Conservation (phyloP, 2,329 filamentous ascomycete genomes). For the Clonostachys chloroleuca region DNA sequence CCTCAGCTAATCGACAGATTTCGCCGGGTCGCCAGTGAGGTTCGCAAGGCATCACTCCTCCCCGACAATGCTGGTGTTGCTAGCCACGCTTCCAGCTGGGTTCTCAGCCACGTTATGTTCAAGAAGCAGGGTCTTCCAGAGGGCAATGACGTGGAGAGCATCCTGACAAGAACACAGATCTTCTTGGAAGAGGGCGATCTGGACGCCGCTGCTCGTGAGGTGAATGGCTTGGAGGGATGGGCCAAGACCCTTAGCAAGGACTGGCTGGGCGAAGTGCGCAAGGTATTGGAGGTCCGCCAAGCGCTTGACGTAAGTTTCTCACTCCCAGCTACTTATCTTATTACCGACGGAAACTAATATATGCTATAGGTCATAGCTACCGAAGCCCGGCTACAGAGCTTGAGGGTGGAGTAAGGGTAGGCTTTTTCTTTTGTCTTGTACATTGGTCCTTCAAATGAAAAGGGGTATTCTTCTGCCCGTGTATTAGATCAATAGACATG, state of each 20-base stretch:
- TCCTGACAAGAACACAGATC: constrained; percentile 84
- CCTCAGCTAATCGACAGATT: constrained; percentile 92
- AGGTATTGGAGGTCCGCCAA: constrained; percentile 92
- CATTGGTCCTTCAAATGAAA: constrained; percentile 5
- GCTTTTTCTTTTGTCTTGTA: constrained; percentile 7
- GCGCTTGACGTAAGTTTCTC: constrained; percentile 77
- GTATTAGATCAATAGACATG: constrained; percentile 16
- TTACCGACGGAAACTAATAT: not conserved
- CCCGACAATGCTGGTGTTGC: constrained; percentile 93
- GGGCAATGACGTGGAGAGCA: constrained; percentile 89
- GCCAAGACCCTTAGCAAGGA: constrained; percentile 91
- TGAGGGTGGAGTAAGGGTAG: constrained; percentile 67
- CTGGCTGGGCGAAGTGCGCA: constrained; percentile 87
- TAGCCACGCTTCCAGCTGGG: constrained; percentile 84
- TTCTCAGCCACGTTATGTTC: constrained; percentile 93
- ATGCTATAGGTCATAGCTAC: constrained; percentile 73
- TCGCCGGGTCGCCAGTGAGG: constrained; percentile 85
- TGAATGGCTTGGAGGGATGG: constrained; percentile 92
- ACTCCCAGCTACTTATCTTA: not conserved
- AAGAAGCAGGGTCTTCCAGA: constrained; percentile 83
- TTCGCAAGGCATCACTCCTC: constrained; percentile 88
- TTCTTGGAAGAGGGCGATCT: constrained; percentile 90
- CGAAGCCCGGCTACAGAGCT: constrained; percentile 82
- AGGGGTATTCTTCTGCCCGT: constrained; percentile 9
- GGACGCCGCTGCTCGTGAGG: constrained; percentile 87